phyloP scores from a whole-genome alignment of 2,329 filamentous ascomycete species.

The Fusarium sulawesiense region DNA sequence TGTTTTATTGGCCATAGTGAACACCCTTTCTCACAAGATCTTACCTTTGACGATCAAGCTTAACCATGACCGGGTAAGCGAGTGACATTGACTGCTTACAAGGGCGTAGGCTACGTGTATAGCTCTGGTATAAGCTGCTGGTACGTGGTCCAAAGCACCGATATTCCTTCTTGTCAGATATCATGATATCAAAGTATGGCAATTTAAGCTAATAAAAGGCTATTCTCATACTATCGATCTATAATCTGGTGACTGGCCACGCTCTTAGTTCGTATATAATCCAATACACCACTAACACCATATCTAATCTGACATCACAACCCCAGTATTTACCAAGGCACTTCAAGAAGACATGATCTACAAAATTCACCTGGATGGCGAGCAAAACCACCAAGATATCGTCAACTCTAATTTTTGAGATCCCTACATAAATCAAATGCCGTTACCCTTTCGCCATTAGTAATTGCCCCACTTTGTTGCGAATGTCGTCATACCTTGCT shows the following conservation, averaged over 20 bases:
- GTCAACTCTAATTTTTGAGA: background rate
- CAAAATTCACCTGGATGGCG: slow-evolving; percentile 13
- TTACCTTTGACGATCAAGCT: background rate
- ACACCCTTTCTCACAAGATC: background rate
- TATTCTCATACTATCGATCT: background rate
- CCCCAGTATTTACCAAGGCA: background rate
- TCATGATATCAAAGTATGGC: background rate
- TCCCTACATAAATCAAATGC: slow-evolving; percentile 5
- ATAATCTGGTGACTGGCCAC: background rate
- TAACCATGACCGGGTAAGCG: background rate
- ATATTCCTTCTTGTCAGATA: background rate
- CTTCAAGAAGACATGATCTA: background rate
- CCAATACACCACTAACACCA: slow-evolving; percentile 6
- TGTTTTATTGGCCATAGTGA: background rate
- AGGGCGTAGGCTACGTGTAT: background rate
- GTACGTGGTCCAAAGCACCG: background rate
- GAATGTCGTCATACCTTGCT: slow-evolving; percentile 36
- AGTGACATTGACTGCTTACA: background rate
- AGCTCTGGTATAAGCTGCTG: background rate
- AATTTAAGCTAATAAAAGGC: background rate
- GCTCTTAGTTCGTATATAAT: background rate
- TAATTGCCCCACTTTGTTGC: slow-evolving; percentile 33
- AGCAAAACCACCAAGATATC: background rate
- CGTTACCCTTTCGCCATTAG: slow-evolving; percentile 24
- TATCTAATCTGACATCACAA: background rate